phyloP scores from a whole-genome alignment of 2,329 filamentous ascomycete genomes.

The Claviceps quebecensis region DNA sequence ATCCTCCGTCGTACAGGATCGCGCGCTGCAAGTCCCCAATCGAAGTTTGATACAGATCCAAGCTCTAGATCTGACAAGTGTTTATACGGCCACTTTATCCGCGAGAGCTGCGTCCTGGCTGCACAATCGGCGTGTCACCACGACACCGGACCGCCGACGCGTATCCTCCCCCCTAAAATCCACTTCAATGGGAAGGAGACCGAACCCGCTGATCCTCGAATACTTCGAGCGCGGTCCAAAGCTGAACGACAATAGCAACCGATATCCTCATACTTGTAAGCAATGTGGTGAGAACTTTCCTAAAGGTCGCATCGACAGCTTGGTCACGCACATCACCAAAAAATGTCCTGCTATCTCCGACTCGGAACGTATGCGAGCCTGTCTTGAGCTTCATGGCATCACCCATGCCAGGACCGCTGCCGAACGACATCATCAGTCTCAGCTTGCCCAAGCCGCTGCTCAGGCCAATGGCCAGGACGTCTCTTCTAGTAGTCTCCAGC shows the following conservation, averaged over 20 bases:
- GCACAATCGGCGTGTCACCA: conserved; percentile 12
- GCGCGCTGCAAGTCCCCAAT: not conserved
- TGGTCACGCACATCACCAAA: conserved; percentile 71
- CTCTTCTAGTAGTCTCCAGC: conserved; percentile 24
- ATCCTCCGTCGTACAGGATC: conserved; percentile 3
- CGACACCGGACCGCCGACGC: conserved; percentile 8
- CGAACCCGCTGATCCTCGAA: conserved; percentile 71
- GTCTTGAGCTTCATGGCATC: conserved; percentile 58
- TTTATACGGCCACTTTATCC: not conserved
- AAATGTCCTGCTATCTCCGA: conserved; percentile 70
- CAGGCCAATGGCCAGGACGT: conserved; percentile 17
- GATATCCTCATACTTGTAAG: conserved; percentile 85
- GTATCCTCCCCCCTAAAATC: not conserved
- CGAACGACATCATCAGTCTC: conserved; percentile 14
- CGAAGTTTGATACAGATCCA: not conserved
- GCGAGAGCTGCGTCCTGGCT: conserved; percentile 12
- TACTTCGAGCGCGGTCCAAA: conserved; percentile 82
- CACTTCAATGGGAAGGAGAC: conserved; percentile 60
- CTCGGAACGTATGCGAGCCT: conserved; percentile 60
- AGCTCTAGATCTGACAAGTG: not conserved
- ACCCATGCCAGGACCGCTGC: conserved; percentile 30
- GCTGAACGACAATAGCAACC: conserved; percentile 77
- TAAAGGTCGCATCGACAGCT: conserved; percentile 73
- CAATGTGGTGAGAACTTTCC: conserved; percentile 78
- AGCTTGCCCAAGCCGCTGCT: conserved; percentile 2